phyloP scores from a whole-genome alignment of 148 eudicot species.

The Rhododendron henanense region DNA sequence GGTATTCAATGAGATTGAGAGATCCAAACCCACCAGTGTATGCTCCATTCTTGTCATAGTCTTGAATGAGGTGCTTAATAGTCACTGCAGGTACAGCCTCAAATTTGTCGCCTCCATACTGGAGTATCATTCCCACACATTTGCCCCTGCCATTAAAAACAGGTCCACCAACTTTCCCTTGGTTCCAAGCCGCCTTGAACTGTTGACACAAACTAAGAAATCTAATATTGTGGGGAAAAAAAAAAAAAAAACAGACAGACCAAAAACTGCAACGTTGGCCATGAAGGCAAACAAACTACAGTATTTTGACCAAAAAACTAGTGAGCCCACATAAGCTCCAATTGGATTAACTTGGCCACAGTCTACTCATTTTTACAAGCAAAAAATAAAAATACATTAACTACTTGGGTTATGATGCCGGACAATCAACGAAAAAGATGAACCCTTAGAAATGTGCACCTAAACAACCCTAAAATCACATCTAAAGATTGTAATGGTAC shows the following conservation, averaged over 20 bases:
- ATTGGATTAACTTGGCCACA: not conserved
- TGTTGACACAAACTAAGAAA: not conserved
- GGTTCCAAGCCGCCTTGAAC: not conserved
- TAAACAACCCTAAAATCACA: not conserved
- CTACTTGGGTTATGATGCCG: not conserved
- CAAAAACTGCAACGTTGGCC: not conserved
- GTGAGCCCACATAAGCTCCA: not conserved
- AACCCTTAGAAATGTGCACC: not conserved
- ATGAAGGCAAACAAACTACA: not conserved
- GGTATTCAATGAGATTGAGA: not conserved
- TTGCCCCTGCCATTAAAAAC: not conserved
- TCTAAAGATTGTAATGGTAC: not conserved
- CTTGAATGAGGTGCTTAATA: not conserved
- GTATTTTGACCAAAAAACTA: not conserved
- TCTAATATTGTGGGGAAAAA: not conserved
- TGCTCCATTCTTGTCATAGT: not conserved
- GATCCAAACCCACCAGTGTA: not conserved
- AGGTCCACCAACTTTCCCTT: not conserved
- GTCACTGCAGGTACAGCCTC: not conserved
- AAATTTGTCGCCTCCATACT: not conserved
- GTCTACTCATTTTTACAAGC: not conserved
- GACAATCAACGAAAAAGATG: not conserved
- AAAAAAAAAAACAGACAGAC: not conserved
- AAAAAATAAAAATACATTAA: not conserved
- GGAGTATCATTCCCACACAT: not conserved